These are phyloP conservation scores for Coemansia sp. DNA, from an alignment of 192 early-diverging fungal genomes.

Conservation along the genomic window DNA sequence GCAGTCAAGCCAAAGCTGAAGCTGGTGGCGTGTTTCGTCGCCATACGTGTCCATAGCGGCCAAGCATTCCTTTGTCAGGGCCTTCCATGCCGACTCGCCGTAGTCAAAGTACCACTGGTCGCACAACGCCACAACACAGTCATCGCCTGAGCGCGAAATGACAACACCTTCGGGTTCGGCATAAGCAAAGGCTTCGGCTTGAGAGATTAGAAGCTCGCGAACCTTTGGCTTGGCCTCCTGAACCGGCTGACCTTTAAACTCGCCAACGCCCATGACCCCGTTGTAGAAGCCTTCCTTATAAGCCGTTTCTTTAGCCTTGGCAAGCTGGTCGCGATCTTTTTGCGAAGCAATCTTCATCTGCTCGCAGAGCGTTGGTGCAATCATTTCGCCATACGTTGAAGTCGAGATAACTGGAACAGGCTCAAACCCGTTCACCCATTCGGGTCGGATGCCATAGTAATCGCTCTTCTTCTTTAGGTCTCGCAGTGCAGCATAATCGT, in stretches of 20 bases:
- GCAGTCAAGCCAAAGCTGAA: constrained; percentile 87
- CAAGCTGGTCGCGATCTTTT: constrained; percentile 92
- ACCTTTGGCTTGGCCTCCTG: constrained; percentile 89
- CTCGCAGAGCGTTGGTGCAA: constrained; percentile 80
- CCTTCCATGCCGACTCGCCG: constrained; percentile 85
- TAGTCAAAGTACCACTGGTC: constrained; percentile 99
- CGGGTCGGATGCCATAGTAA: constrained; percentile 84
- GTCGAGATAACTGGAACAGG: constrained; percentile 87
- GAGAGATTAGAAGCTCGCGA: constrained; percentile 69
- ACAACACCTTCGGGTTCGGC: constrained; percentile 94
- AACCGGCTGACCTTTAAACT: constrained; percentile 79
- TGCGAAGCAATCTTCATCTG: constrained; percentile 94
- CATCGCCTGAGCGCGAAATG: constrained; percentile 91
- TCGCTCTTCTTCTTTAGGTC: constrained; percentile 93
- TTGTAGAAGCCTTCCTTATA: constrained; percentile 99
- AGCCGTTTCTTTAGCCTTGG: constrained; percentile 87
- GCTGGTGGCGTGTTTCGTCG: constrained; percentile 80
- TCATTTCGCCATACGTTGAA: constrained; percentile 80
- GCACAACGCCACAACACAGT: constrained; percentile 93
- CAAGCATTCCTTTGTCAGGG: constrained; percentile 73
- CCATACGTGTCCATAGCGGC: constrained; percentile 76
- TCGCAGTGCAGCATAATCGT: constrained; percentile 88
- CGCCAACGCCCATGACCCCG: constrained; percentile 83
- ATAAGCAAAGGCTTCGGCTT: constrained; percentile 78
- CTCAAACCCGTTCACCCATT: constrained; percentile 85